Base-by-base conservation (phyloP, 352 stramenopile species). In the Phytophthora rubi region DNA sequence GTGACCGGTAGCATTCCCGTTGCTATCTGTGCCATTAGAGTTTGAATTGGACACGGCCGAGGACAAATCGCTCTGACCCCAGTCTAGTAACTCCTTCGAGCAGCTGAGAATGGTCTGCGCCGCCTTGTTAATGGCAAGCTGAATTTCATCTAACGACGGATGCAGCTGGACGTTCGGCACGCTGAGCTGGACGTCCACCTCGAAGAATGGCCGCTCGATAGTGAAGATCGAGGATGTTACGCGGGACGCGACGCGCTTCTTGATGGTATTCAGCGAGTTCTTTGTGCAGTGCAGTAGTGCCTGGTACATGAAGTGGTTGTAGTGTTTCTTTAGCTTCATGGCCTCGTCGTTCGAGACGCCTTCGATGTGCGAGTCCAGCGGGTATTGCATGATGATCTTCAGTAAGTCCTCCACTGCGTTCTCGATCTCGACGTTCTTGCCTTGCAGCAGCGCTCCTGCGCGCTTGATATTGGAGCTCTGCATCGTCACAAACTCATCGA, bases 301-400 rank as follows among this genome's bases (percentile, higher is more conserved):
- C 73, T 98, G 95, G 69, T 99, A 99, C 95, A 99, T 99, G 68
- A 99, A 99, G 77, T 99, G 96, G 77, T 99, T 99, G 88, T 99
- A 99, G 79, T 99, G 97, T 68, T 98, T 97, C 68, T 98, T 98
- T 16, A 99, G 86, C 75, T 99, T 99, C 59, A 92, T 81, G 9
- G 98, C 87, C 70, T 99, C 98, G 26, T 98, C 94, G 58, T 95
- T 88, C 0, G 88, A 95, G 12, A 99, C 93, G 8, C 80, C 77
- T 59, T 99, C 96, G 35, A 98, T 96, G 70, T 99, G 95, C 26
- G 95, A 97, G 71, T 99, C 97, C 42, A 99, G 86, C 0, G 94
- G 88, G 71, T 98, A 99, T 32, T 94, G 85, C 68, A 82, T 86
- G 68, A 99, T 99, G 64, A 99, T 98, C 62, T 98, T 97, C 13